Evolutionary conservation across 129 eudicot genomes (phyloP).

Genomic region (Artemisia annua): DNA sequence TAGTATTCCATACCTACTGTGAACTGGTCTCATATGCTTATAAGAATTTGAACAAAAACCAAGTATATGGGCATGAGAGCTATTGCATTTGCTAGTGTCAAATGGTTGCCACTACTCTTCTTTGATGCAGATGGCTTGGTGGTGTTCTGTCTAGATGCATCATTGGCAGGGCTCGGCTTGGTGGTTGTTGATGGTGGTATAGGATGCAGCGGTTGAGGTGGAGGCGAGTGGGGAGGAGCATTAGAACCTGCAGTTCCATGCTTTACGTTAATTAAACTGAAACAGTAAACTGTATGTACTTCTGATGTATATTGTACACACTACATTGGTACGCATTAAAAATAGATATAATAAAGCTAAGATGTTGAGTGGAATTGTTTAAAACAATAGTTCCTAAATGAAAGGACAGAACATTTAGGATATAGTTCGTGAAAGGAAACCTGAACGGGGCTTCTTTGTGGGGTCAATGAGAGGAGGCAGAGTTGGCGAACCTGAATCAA

Average conservation of each 20-base stretch:
- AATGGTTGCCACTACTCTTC: constrained; percentile 8
- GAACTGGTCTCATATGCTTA: neutral
- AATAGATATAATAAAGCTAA: neutral
- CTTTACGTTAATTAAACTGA: constrained; percentile 9
- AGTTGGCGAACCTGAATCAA: constrained; percentile 25
- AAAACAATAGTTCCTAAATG: neutral
- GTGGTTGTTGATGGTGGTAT: constrained; percentile 19
- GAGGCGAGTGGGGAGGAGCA: constrained; percentile 19
- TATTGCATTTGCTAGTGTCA: constrained; percentile 3
- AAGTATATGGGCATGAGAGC: constrained; percentile 1
- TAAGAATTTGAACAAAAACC: constrained; percentile 7
- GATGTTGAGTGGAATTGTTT: no score
- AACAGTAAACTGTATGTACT: neutral
- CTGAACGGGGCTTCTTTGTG: constrained; percentile 18
- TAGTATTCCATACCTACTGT: constrained; percentile 1
- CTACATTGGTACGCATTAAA: neutral
- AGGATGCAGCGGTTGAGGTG: constrained; percentile 1
- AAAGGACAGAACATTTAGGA: neutral
- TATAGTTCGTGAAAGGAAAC: neutral
- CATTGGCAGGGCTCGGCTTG: constrained; percentile 3
- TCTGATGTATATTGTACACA: neutral
- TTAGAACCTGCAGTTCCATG: constrained; percentile 23
- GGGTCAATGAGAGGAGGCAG: constrained; percentile 26
- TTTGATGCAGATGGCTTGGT: constrained; percentile 21
- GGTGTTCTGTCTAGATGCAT: neutral